Evolutionary conservation across 495 filamentous ascomycete species (phyloP).

Genomic region (Aspergillus leporis): DNA sequence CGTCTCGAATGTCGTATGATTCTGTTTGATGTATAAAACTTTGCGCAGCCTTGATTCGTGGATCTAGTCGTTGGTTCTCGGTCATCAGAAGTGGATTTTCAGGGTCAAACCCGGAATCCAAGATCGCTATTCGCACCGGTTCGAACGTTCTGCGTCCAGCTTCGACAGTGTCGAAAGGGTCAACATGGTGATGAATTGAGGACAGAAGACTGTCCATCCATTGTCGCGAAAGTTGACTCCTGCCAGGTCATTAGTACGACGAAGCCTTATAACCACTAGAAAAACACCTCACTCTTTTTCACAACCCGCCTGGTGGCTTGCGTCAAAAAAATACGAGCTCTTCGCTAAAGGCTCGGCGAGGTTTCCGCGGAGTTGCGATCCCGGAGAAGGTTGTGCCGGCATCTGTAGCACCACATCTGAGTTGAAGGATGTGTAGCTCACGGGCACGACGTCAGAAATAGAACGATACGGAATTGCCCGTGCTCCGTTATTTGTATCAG

Average conservation of each 20-base stretch:
- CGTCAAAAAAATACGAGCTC: slow-evolving; percentile 29
- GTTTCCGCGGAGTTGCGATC: slow-evolving; percentile 12
- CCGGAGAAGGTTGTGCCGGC: slow-evolving; percentile 14
- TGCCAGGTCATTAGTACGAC: slow-evolving; percentile 20
- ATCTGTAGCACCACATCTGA: slow-evolving; percentile 12
- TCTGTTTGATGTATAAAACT: slow-evolving; percentile 25
- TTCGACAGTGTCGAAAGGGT: slow-evolving; percentile 16
- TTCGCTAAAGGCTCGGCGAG: slow-evolving; percentile 17
- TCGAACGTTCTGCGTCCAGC: slow-evolving; percentile 10
- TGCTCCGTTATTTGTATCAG: slow-evolving; percentile 14
- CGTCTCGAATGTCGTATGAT: slow-evolving; percentile 28
- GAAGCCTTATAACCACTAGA: slow-evolving; percentile 11
- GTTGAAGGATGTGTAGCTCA: slow-evolving; percentile 9
- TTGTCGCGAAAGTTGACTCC: slow-evolving; percentile 23
- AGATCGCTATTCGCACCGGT: slow-evolving; percentile 35
- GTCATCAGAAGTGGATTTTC: slow-evolving; percentile 25
- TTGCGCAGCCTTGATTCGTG: slow-evolving; percentile 28
- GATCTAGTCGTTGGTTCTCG: slow-evolving; percentile 15
- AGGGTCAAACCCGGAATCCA: slow-evolving; percentile 33
- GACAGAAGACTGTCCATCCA: slow-evolving; percentile 28
- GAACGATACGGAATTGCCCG: slow-evolving; percentile 10
- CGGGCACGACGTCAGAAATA: slow-evolving; percentile 12
- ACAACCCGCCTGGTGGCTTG: slow-evolving; percentile 25
- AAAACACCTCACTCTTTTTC: slow-evolving; percentile 29
- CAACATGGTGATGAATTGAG: slow-evolving; percentile 23